These are phyloP conservation scores for Collybia mongolica DNA, from an alignment of 768 basidiomycete genomes.

Conservation along the genomic window DNA sequence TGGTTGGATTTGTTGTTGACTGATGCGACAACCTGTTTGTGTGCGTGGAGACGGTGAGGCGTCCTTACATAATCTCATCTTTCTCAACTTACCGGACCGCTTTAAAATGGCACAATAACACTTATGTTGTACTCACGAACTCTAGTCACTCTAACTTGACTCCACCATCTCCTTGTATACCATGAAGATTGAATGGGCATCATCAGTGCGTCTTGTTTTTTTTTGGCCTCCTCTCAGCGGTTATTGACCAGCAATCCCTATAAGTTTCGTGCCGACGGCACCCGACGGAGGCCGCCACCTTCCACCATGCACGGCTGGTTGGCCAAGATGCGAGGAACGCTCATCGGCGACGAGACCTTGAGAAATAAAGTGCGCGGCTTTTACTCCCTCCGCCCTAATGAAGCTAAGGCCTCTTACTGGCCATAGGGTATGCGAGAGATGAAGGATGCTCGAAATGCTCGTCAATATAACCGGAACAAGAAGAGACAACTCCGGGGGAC, in stretches of 20 bases:
- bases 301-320: conserved; percentile 76
- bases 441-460: conserved; percentile 43
- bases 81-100: not conserved
- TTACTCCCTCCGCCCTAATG: conserved; percentile 6
- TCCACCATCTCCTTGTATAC: conserved; percentile 5
- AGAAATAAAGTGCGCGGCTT: conserved; percentile 40
- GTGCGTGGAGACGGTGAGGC: conserved; percentile 11
- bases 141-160: not conserved
- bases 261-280: conserved; percentile 43
- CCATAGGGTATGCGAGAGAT: conserved; percentile 69
- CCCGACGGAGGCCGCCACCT: conserved; percentile 45
- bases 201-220: conserved; percentile 27
- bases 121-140: conserved; percentile 4
- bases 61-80: conserved; percentile 14
- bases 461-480: conserved; percentile 20
- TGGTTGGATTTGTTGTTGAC: no score
- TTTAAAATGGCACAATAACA: conserved; percentile 10
- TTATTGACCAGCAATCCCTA: not conserved
- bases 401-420: no score
- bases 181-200: conserved; percentile 58
- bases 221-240: not conserved
- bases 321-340: conserved; percentile 74
- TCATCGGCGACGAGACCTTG: conserved; percentile 58
- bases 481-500: conserved; percentile 14
- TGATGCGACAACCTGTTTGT: conserved; percentile 7